A percentile compares a stretch with the other conserved stretches of the same genome.
phyloP scores from a whole-genome alignment of 805 yeast species.

The Schwanniomyces sp. region DNA sequence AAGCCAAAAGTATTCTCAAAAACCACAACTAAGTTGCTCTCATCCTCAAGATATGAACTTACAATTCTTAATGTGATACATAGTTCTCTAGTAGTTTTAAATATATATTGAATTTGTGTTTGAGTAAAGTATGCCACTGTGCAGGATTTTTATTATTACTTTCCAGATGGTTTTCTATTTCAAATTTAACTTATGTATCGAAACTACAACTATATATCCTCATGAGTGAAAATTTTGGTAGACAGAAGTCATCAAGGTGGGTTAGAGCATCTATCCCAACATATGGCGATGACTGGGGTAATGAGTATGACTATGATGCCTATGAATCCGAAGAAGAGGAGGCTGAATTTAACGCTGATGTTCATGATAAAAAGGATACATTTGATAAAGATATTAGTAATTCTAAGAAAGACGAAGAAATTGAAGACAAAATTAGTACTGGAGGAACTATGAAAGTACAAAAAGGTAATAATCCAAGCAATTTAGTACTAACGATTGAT shows the following conservation, averaged over 20 bases:
- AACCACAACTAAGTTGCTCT: conserved; percentile 39
- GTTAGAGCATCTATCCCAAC: conserved; percentile 42
- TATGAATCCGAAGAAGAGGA: conserved; percentile 8
- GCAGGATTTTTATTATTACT: not conserved
- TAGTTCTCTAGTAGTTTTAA: not conserved
- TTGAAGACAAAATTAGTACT: not conserved
- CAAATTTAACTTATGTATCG: not conserved
- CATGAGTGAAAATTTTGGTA: conserved; percentile 37
- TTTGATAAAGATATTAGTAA: not conserved
- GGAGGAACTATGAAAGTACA: not conserved
- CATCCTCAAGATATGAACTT: conserved; percentile 42
- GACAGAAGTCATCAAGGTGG: conserved; percentile 46
- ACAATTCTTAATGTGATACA: conserved; percentile 27
- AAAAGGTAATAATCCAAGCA: not conserved
- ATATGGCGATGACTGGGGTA: conserved; percentile 44
- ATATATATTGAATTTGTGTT: conserved; percentile 1
- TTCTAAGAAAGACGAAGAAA: not conserved
- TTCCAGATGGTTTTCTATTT: not conserved
- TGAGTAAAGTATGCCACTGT: not conserved
- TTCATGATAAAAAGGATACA: not conserved
- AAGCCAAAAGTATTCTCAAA: conserved; percentile 32
- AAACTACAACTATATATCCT: not conserved
- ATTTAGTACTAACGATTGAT: conserved; percentile 38
- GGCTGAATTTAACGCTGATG: not conserved
- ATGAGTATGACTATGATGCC: conserved; percentile 26